phyloP scores from a whole-genome alignment of 495 filamentous ascomycete species.

The Hypoxylon cercidicola region DNA sequence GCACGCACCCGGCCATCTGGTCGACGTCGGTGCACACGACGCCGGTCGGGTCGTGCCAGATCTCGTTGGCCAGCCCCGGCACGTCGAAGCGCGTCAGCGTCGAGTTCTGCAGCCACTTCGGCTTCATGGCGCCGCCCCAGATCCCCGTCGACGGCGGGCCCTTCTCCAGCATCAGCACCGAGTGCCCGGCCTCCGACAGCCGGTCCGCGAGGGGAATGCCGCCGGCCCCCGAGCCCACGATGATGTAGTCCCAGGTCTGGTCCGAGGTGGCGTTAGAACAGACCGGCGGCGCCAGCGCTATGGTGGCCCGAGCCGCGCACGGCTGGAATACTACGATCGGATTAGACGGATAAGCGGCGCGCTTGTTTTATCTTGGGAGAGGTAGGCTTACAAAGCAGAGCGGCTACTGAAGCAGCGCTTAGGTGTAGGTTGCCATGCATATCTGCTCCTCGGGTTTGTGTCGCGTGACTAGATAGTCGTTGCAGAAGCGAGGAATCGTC shows the following conservation, averaged over 20 bases:
- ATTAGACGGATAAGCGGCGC: slow-evolving; percentile 22
- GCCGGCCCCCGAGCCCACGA: slow-evolving; percentile 67
- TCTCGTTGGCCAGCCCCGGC: slow-evolving; percentile 72
- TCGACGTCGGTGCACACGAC: slow-evolving; percentile 68
- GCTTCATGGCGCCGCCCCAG: slow-evolving; percentile 59
- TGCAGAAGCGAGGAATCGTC: background rate
- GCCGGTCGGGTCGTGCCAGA: slow-evolving; percentile 63
- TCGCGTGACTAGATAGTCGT: slow-evolving; percentile 20
- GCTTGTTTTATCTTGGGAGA: background rate
- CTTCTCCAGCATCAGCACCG: slow-evolving; percentile 66
- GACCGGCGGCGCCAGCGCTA: slow-evolving; percentile 39
- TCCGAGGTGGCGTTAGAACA: slow-evolving; percentile 47
- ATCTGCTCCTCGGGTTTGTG: slow-evolving; percentile 13
- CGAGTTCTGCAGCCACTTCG: slow-evolving; percentile 67
- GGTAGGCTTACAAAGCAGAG: slow-evolving; percentile 37
- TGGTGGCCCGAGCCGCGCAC: slow-evolving; percentile 34
- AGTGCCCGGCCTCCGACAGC: slow-evolving; percentile 64
- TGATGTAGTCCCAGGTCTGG: slow-evolving; percentile 67
- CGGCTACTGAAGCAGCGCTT: slow-evolving; percentile 30
- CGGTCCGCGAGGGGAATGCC: slow-evolving; percentile 67
- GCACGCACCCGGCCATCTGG: slow-evolving; percentile 73
- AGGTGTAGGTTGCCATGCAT: slow-evolving; percentile 33
- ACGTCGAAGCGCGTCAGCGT: slow-evolving; percentile 74
- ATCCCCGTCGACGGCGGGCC: slow-evolving; percentile 63
- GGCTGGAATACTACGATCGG: slow-evolving; percentile 23